Evolutionary conservation across 352 stramenopile species (phyloP).

Genomic region (Chrysophaeum taylorii): DNA sequence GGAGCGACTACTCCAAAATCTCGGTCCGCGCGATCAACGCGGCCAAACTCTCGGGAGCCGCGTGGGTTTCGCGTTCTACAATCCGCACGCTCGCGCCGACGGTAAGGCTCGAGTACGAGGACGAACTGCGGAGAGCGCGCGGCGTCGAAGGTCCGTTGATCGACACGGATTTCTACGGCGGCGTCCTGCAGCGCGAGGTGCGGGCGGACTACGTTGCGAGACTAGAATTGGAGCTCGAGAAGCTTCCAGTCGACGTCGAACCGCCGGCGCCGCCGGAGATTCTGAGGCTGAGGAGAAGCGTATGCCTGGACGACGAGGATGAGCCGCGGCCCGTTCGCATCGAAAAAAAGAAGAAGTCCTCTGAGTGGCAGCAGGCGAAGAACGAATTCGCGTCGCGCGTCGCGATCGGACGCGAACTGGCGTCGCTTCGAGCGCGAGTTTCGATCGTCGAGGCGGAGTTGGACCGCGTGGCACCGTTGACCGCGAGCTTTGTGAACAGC

Average conservation of each 20-base stretch:
- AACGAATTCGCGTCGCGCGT: constrained; percentile 23
- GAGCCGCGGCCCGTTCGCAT: no score
- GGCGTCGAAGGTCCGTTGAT: constrained; percentile 24
- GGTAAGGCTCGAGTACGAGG: constrained; percentile 18
- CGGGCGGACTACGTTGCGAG: constrained; percentile 24
- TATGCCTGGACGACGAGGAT: no score
- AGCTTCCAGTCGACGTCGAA: no score
- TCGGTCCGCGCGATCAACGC: constrained; percentile 13
- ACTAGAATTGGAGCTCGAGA: constrained; percentile 27
- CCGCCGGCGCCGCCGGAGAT: no score
- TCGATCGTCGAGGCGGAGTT: constrained; percentile 36
- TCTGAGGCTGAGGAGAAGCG: constrained; percentile 8
- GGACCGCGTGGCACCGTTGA: constrained; percentile 33
- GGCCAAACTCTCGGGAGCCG: constrained; percentile 12
- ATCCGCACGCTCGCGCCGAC: constrained; percentile 27
- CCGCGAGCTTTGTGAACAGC: constrained; percentile 32
- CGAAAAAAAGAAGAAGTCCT: constrained; percentile 20
- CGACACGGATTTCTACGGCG: constrained; percentile 34
- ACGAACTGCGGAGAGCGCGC: constrained; percentile 24
- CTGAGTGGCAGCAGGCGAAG: constrained; percentile 19
- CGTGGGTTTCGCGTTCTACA: not conserved
- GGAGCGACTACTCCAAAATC: constrained; percentile 17
- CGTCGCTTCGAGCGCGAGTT: constrained; percentile 29
- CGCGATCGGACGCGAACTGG: constrained; percentile 28
- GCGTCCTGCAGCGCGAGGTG: constrained; percentile 27